A percentile compares a stretch with the other conserved stretches of the same genome.
Conservation (phyloP, 1,284 basidiomycete genomes). For the Pseudozyma tsukubaensis region DNA sequence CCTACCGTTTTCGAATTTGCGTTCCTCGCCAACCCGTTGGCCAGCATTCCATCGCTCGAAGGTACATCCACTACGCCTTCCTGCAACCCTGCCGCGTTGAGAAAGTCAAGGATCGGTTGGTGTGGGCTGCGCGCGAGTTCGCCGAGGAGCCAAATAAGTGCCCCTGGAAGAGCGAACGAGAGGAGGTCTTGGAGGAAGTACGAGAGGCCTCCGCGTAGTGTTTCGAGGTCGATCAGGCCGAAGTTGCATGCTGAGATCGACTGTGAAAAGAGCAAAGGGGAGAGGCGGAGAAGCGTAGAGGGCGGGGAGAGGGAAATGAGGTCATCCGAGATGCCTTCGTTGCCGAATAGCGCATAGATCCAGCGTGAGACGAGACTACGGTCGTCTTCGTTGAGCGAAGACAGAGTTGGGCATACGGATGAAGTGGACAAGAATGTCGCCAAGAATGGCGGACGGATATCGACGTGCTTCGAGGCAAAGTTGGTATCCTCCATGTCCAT, state of each 20-base stretch:
- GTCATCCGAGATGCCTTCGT: slow-evolving; percentile 70
- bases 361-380: slow-evolving; percentile 65
- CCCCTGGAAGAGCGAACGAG: slow-evolving; percentile 72
- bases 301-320: slow-evolving; percentile 70
- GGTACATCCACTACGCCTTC: slow-evolving; percentile 26
- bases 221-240: slow-evolving; percentile 72
- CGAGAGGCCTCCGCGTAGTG: slow-evolving; percentile 71
- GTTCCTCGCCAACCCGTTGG: slow-evolving; percentile 29
- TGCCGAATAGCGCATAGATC: slow-evolving; percentile 68
- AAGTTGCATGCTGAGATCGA: slow-evolving; percentile 70
- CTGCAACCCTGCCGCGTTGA: slow-evolving; percentile 19
- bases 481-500: slow-evolving; percentile 4
- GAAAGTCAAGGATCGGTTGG: slow-evolving; percentile 24
- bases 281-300: slow-evolving; percentile 69
- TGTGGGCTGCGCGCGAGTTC: slow-evolving; percentile 32
- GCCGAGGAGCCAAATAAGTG: slow-evolving; percentile 64
- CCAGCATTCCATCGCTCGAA: slow-evolving; percentile 27
- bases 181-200: slow-evolving; percentile 73
- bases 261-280: slow-evolving; percentile 72
- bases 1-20: slow-evolving; percentile 29
- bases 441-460: slow-evolving; percentile 30
- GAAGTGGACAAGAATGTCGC: slow-evolving; percentile 49
- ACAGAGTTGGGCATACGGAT: slow-evolving; percentile 62
- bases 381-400: slow-evolving; percentile 65
- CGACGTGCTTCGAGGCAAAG: neutral